These are phyloP conservation scores for Cyberlindnera xylosilytica DNA, from an alignment of 805 yeast species.

Conservation along the genomic window DNA sequence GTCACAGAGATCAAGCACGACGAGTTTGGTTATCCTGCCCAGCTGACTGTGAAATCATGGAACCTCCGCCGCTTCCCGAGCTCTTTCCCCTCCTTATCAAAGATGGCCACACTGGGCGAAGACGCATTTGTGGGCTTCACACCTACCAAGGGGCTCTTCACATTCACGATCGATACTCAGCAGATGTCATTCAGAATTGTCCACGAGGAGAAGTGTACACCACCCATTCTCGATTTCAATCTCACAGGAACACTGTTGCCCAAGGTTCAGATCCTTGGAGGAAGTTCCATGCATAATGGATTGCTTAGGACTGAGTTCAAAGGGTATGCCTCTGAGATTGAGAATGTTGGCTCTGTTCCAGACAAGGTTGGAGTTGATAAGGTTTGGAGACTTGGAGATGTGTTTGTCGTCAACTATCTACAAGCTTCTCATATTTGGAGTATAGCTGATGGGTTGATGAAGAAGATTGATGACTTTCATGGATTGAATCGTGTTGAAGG, in stretches of 20 bases:
- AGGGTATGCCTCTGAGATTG: slow-evolving; percentile 11
- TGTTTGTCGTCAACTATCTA: slow-evolving; percentile 8
- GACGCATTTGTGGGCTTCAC: slow-evolving; percentile 9
- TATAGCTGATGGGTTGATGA: background rate
- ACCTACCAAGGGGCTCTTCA: slow-evolving; percentile 5
- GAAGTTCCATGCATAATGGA: slow-evolving; percentile 18
- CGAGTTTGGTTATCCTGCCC: slow-evolving; percentile 11
- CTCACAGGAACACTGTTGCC: slow-evolving; percentile 20
- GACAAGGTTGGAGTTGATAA: slow-evolving; percentile 1
- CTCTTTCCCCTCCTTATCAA: slow-evolving; percentile 1
- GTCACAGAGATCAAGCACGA: slow-evolving; percentile 3
- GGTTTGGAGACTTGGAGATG: slow-evolving; percentile 20
- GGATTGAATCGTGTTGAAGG: slow-evolving; percentile 16
- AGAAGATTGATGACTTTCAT: slow-evolving; percentile 8
- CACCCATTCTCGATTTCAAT: slow-evolving; percentile 25
- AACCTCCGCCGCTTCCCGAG: slow-evolving; percentile 5
- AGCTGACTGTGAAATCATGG: slow-evolving; percentile 13
- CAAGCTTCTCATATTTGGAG: slow-evolving; percentile 9
- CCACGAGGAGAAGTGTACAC: slow-evolving; percentile 3
- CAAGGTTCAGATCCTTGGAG: slow-evolving; percentile 26
- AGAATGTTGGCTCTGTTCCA: background rate
- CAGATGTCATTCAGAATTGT: background rate
- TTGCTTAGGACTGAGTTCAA: slow-evolving; percentile 22
- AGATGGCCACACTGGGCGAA: slow-evolving; percentile 8
- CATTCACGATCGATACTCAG: slow-evolving; percentile 5